phyloP scores from a whole-genome alignment of 257 asterid genomes.

The Penstemon davidsonii region DNA sequence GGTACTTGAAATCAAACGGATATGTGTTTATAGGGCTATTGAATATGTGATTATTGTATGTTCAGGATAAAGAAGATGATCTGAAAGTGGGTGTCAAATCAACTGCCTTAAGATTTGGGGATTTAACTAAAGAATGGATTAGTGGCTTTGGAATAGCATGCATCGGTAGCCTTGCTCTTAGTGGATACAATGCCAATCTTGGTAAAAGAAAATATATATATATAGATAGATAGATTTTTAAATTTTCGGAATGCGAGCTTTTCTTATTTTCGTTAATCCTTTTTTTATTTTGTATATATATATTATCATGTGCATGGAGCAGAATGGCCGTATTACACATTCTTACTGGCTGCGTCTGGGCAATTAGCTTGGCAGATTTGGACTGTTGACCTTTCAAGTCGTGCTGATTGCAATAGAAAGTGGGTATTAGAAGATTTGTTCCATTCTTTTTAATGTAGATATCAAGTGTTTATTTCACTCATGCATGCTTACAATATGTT shows the following conservation, averaged over 20 bases:
- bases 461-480: not conserved
- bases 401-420: conserved; percentile 80
- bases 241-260: not conserved
- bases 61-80: conserved; percentile 90
- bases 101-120: conserved; percentile 85
- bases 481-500: not conserved
- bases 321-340: conserved; percentile 77
- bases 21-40: conserved; percentile 6
- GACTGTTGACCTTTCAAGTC: conserved; percentile 67
- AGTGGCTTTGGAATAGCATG: conserved; percentile 80
- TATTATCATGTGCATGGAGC: conserved; percentile 27
- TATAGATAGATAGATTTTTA: too few relatives aligned
- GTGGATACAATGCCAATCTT: conserved; percentile 71
- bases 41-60: conserved; percentile 17
- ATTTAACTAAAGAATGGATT: conserved; percentile 77
- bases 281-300: not conserved
- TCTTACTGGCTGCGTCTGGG: conserved; percentile 58
- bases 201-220: conserved; percentile 35
- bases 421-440: conserved; percentile 31
- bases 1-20: not conserved
- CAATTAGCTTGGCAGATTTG: conserved; percentile 87
- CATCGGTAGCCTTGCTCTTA: conserved; percentile 67
- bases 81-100: conserved; percentile 84
- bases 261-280: not conserved
- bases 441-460: not conserved